Evolutionary conservation across 164 flowering plant genomes (phyloP).

Genomic region (Buxus sempervirens): DNA sequence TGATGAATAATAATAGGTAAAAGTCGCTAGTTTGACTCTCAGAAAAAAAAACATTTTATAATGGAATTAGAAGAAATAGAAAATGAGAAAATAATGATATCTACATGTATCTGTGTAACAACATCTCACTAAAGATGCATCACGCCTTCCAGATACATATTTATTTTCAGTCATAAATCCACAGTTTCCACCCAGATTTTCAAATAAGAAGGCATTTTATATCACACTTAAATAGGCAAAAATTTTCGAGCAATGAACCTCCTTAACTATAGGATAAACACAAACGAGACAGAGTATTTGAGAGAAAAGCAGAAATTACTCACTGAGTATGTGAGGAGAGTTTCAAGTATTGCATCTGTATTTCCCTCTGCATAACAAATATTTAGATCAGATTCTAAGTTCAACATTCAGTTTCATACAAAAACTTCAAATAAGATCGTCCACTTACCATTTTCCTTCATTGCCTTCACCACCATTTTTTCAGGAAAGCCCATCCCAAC

Average conservation of each 20-base stretch:
- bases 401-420: neutral
- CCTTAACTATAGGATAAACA: neutral
- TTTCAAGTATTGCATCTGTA: constrained; percentile 43
- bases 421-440: neutral
- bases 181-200: neutral
- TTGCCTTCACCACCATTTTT: constrained; percentile 50
- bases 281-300: neutral
- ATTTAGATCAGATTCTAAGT: constrained; percentile 1
- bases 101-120: neutral
- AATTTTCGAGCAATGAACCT: neutral
- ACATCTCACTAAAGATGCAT: neutral
- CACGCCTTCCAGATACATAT: neutral
- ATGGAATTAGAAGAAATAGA: no score
- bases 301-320: constrained; percentile 23
- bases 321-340: constrained; percentile 56
- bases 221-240: neutral
- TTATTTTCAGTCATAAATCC: neutral
- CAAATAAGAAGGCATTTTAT: no score
- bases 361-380: constrained; percentile 48
- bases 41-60: no score
- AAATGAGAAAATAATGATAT: neutral
- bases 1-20: no score
- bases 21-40: no score
- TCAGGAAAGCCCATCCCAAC: constrained; percentile 68
- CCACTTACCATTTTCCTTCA: constrained; percentile 62